Evolutionary conservation across 768 basidiomycete species (phyloP).

Genomic region (Lentinula detonsa): DNA sequence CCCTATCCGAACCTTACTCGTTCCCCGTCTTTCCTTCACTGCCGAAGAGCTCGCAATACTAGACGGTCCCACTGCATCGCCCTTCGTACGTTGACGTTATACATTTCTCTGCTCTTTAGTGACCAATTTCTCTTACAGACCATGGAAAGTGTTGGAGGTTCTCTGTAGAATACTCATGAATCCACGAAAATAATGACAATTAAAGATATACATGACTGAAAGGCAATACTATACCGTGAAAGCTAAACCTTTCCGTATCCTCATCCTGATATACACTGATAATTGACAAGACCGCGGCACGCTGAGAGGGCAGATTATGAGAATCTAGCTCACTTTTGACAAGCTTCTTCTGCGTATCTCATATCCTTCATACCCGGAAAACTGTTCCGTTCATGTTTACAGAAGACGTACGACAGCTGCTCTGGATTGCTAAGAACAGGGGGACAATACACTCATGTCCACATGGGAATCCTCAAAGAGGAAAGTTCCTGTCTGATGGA

Average conservation of each 20-base stretch:
- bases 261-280: too few species aligned
- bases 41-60: constrained; percentile 73
- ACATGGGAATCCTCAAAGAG: not conserved
- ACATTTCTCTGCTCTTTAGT: not conserved
- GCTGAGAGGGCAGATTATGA: too few species aligned
- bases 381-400: not conserved
- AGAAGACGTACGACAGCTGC: not conserved
- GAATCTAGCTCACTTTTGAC: not conserved
- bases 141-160: constrained; percentile 6
- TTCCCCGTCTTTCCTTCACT: constrained; percentile 74
- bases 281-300: too few species aligned
- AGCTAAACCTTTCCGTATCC: too few species aligned
- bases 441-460: not conserved
- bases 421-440: not conserved
- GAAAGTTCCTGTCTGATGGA: not conserved
- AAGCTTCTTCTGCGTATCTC: not conserved
- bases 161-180: not conserved
- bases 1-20: constrained; percentile 64
- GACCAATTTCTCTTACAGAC: constrained; percentile 44
- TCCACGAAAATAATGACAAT: not conserved
- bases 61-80: constrained; percentile 86
- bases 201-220: too few species aligned
- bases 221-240: too few species aligned
- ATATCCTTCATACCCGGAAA: not conserved
- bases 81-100: constrained; percentile 55